Conservation (phyloP, 345 rosid genomes). For the Geranium rotundifolium region DNA sequence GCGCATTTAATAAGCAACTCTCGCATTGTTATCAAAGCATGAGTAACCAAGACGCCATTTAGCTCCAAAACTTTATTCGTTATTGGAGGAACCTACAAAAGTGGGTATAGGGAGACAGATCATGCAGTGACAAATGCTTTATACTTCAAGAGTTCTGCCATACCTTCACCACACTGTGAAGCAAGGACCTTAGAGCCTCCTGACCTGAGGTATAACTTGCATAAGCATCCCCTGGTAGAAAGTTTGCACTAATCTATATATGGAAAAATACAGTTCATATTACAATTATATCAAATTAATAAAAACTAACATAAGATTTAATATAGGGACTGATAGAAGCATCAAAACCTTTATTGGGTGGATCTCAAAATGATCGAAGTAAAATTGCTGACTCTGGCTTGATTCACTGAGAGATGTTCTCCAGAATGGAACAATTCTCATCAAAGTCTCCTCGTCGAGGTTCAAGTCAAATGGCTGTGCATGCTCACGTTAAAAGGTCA, state of each 20-base stretch:
- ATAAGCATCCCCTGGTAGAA: conserved; percentile 76
- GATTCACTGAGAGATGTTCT: conserved; percentile 72
- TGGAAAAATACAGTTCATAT: conserved; percentile 13
- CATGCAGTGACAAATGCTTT: too few species aligned
- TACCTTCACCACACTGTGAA: conserved; percentile 94
- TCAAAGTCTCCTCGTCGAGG: conserved; percentile 82
- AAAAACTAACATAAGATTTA: not conserved
- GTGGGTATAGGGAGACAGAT: conserved; percentile 3
- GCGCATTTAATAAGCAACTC: conserved; percentile 65
- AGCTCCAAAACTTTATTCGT: conserved; percentile 85
- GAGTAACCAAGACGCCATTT: conserved; percentile 82
- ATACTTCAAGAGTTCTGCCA: conserved; percentile 2
- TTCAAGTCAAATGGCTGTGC: conserved; percentile 75
- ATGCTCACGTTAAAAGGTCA: conserved; percentile 13
- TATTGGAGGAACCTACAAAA: conserved; percentile 64
- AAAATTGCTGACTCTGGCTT: conserved; percentile 60
- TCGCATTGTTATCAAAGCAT: conserved; percentile 77
- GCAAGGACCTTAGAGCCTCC: conserved; percentile 76
- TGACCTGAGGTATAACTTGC: conserved; percentile 83
- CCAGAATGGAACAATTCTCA: conserved; percentile 82
- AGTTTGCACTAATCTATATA: conserved; percentile 60
- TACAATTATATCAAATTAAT: conserved; percentile 1
- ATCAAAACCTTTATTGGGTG: conserved; percentile 79
- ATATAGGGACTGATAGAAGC: conserved; percentile 6
- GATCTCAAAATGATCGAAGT: conserved; percentile 89